Evolutionary conservation across 2,329 filamentous ascomycete species (phyloP).

Genomic region (Exophiala spinifera): DNA sequence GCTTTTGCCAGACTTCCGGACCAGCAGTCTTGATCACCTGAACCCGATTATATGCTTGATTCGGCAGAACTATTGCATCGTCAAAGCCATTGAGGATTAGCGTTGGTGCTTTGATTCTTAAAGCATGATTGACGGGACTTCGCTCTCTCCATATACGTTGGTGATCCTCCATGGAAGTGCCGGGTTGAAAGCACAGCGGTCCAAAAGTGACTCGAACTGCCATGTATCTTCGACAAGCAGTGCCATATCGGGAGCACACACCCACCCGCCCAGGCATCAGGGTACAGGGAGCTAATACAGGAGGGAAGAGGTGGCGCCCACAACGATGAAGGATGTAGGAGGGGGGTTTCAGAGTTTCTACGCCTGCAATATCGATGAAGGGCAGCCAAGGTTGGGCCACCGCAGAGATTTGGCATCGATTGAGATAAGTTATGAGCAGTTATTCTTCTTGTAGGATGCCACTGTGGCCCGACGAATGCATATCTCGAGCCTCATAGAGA

Average conservation of each 20-base stretch:
- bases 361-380: conserved; percentile 34
- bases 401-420: conserved; percentile 40
- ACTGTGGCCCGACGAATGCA: conserved; percentile 39
- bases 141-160: conserved; percentile 44
- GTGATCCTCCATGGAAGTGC: conserved; percentile 40
- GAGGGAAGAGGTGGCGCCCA: conserved; percentile 1
- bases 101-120: conserved; percentile 50
- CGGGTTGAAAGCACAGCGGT: conserved; percentile 41
- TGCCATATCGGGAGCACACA: conserved; percentile 53
- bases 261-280: conserved; percentile 48
- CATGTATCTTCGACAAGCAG: conserved; percentile 49
- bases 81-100: conserved; percentile 56
- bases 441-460: conserved; percentile 36
- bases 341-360: conserved; percentile 25
- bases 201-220: conserved; percentile 55
- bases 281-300: conserved; percentile 47
- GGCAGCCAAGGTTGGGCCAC: conserved; percentile 77
- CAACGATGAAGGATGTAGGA: conserved; percentile 1
- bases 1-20: conserved; percentile 36
- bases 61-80: conserved; percentile 58
- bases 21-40: conserved; percentile 47
- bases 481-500: conserved; percentile 27
- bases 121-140: conserved; percentile 50
- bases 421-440: conserved; percentile 37
- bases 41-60: conserved; percentile 43